Conservation (phyloP, 1,284 basidiomycete genomes). For the Trichosporon ovoides region DNA sequence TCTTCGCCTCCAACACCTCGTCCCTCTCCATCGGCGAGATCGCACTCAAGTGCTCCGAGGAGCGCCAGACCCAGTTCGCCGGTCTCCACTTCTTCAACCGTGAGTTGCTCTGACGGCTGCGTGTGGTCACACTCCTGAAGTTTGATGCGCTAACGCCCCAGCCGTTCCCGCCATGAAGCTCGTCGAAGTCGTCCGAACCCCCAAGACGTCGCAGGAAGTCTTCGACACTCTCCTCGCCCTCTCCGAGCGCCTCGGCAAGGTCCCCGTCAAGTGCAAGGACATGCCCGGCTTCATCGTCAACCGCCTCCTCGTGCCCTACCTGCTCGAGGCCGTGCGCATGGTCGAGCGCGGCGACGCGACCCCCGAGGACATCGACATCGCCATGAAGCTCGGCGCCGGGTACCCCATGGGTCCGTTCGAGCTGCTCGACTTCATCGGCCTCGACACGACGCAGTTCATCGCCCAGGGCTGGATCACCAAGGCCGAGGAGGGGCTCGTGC, state of each 20-base stretch:
- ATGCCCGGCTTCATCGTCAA: conserved; percentile 56
- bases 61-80: conserved; percentile 50
- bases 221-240: conserved; percentile 52
- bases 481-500: conserved; percentile 49
- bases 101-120: conserved; percentile 23
- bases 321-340: conserved; percentile 57
- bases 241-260: conserved; percentile 54
- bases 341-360: conserved; percentile 57
- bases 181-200: conserved; percentile 55
- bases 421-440: conserved; percentile 55
- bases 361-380: conserved; percentile 56
- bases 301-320: conserved; percentile 54
- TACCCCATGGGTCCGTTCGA: conserved; percentile 54
- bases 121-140: background rate
- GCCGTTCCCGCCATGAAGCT: conserved; percentile 55
- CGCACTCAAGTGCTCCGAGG: conserved; percentile 44
- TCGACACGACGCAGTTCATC: conserved; percentile 53
- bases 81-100: conserved; percentile 57
- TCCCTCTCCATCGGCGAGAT: conserved; percentile 54
- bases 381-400: conserved; percentile 59
- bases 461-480: conserved; percentile 54
- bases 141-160: too few species aligned
- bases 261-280: conserved; percentile 55
- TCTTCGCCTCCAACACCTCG: conserved; percentile 57
- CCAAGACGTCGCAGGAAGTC: conserved; percentile 52